A percentile compares a stretch with the other conserved stretches of the same genome.
Evolutionary conservation across 176 grass and related monocot genomes (phyloP).

Genomic region (Leersia perrieri): DNA sequence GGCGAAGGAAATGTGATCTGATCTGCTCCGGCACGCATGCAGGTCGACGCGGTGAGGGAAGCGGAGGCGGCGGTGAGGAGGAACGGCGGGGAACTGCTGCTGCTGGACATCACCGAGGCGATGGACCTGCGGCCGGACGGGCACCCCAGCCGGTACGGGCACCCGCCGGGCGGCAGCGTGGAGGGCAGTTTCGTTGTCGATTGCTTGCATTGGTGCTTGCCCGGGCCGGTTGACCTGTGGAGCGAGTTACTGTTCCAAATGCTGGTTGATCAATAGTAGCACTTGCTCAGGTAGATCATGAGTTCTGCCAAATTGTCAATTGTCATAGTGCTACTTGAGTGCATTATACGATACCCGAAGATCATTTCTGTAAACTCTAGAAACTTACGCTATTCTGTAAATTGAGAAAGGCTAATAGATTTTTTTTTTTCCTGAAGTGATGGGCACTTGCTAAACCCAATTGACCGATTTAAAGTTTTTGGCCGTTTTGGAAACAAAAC

Average conservation of each 20-base stretch:
- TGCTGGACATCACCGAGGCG: slow-evolving; percentile 59
- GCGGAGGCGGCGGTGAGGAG: slow-evolving; percentile 16
- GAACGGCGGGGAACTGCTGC: slow-evolving; percentile 28
- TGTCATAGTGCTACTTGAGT: not conserved
- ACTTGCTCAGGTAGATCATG: not conserved
- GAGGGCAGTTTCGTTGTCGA: slow-evolving; percentile 47
- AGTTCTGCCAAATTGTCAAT: not conserved
- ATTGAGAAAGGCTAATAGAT: not conserved
- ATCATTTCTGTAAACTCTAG: not conserved
- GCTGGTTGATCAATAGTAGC: not conserved
- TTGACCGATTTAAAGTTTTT: not conserved
- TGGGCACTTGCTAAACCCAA: not conserved
- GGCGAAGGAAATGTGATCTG: not conserved
- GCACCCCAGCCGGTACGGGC: slow-evolving; percentile 68
- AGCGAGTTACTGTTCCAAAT: slow-evolving; percentile 51
- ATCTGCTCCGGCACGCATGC: not conserved
- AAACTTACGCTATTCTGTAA: not conserved
- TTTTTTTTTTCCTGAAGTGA: not conserved
- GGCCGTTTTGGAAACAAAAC: not conserved
- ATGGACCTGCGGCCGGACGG: slow-evolving; percentile 77
- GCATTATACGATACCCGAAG: not conserved
- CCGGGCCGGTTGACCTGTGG: slow-evolving; percentile 65
- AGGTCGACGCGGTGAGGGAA: slow-evolving; percentile 41
- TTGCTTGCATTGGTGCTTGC: slow-evolving; percentile 79
- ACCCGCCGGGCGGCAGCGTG: slow-evolving; percentile 47